These are phyloP conservation scores for Dalbergia cochinchinensis DNA, from an alignment of 306 rosid genomes.

Conservation along the genomic window DNA sequence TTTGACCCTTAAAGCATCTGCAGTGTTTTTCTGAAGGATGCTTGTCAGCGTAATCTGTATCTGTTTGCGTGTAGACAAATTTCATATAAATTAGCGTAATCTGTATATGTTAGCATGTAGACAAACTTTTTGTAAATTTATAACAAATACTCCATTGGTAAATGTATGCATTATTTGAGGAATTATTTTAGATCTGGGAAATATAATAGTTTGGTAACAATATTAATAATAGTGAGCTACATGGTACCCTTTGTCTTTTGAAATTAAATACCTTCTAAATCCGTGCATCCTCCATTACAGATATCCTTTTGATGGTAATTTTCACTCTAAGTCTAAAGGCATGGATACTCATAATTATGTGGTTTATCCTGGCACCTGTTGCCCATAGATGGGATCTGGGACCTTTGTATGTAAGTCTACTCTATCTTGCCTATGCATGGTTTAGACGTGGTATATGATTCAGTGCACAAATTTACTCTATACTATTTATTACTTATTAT, in stretches of 20 bases:
- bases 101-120: slow-evolving; percentile 42
- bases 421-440: slow-evolving; percentile 6
- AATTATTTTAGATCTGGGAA: slow-evolving; percentile 30
- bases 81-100: slow-evolving; percentile 36
- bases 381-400: slow-evolving; percentile 90
- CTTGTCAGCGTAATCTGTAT: slow-evolving; percentile 6
- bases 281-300: slow-evolving; percentile 59
- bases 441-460: slow-evolving; percentile 31
- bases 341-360: slow-evolving; percentile 74
- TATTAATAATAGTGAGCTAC: background rate
- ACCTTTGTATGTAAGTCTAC: slow-evolving; percentile 76
- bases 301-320: slow-evolving; percentile 86
- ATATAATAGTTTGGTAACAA: background rate
- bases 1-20: slow-evolving; percentile 16
- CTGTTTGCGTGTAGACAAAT: slow-evolving; percentile 31
- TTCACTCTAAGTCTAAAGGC: slow-evolving; percentile 85
- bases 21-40: slow-evolving; percentile 20
- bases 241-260: background rate
- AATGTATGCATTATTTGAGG: slow-evolving; percentile 11
- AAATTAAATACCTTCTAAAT: slow-evolving; percentile 48
- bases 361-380: slow-evolving; percentile 94
- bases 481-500: slow-evolving; percentile 24
- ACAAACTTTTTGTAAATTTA: slow-evolving; percentile 31
- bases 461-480: slow-evolving; percentile 7
- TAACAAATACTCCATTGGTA: background rate